Evolutionary conservation across 208 protist genomes (phyloP), one percentile per base, ranked within the genome.

Genomic region (Acanthamoeba lenticulata): DNA sequence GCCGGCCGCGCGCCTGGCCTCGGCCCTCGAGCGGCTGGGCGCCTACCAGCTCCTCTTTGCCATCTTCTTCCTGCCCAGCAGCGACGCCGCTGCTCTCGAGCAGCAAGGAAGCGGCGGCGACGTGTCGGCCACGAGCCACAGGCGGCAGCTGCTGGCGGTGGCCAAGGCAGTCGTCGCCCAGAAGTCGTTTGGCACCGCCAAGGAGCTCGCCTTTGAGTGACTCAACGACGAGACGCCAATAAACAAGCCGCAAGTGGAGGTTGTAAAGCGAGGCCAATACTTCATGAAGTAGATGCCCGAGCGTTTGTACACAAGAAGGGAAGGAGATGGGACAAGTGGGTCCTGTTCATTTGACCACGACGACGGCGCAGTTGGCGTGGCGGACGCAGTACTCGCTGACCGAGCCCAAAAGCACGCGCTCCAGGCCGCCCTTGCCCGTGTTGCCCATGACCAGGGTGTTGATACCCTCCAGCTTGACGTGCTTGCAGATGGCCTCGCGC

Each of bases 371-470:
- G 19, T 93, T 11, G 17, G 88, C 88, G 44, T 93, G 15, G 42
- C 88, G 88, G 19, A 79, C 62, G 44, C 52, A 69, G 60, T 93
- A 79, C 60, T 93, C 88, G 44, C 62, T 81, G 27, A 93, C 57
- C 2, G 88, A 93, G 24, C 88, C 88, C 5, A 93, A 40, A 2
- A 93, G 60, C 36, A 93, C 19, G 1, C 88, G 57, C 42, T 93
- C 6, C 9, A 93, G 62, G 24, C 62, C 62, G 0, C 36, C 49
- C 40, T 93, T 93, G 60, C 88, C 88, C 0, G 88, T 93, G 40
- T 93, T 72, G 36, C 88, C 88, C 88, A 93, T 45, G 32, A 93
- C 65, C 36, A 93, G 60, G 9, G 62, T 60, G 88, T 93, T 42
- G 32, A 93, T 79, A 11, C 47, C 47, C 17, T 93, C 47, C 44